phyloP scores from a whole-genome alignment of 2,329 filamentous ascomycete species.

The Lasiodiplodia hormozganensis region DNA sequence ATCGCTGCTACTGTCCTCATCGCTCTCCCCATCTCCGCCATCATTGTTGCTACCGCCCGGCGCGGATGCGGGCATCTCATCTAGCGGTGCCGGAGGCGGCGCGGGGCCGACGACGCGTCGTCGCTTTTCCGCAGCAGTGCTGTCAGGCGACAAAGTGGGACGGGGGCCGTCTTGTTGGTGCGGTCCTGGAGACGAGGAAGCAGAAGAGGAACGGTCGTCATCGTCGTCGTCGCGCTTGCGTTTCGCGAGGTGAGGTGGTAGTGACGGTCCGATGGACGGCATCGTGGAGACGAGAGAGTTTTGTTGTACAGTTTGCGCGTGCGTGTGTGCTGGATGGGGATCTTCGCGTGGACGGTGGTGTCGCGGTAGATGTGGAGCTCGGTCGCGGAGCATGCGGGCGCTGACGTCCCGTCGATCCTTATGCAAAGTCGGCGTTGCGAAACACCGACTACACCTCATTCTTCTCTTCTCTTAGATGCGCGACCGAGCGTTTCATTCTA shows the following conservation, averaged over 20 bases:
- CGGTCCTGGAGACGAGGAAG: constrained; percentile 3
- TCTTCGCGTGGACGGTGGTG: constrained; percentile 29
- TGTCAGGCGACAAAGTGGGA: constrained; percentile 35
- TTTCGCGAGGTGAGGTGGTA: constrained; percentile 70
- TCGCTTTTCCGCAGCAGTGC: constrained; percentile 55
- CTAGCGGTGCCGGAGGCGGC: constrained; percentile 58
- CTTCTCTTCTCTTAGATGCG: not conserved
- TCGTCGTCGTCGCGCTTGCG: constrained; percentile 57
- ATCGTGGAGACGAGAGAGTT: constrained; percentile 50
- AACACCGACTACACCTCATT: constrained; percentile 10
- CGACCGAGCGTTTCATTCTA: constrained; percentile 22
- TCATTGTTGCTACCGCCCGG: constrained; percentile 33
- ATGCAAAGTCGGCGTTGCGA: constrained; percentile 8
- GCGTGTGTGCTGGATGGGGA: not conserved
- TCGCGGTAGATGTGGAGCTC: not conserved
- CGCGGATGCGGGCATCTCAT: constrained; percentile 52
- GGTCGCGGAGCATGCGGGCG: not conserved
- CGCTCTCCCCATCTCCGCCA: constrained; percentile 32
- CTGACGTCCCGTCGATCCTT: constrained; percentile 14
- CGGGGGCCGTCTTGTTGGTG: constrained; percentile 24
- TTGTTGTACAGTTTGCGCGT: not conserved
- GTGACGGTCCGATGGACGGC: constrained; percentile 72
- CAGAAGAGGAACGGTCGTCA: constrained; percentile 40
- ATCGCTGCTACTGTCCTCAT: constrained; percentile 44
- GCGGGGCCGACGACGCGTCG: constrained; percentile 62